These are phyloP conservation scores for Endoconidiophora polonica DNA, from an alignment of 2,329 filamentous ascomycete species.

Conservation along the genomic window DNA sequence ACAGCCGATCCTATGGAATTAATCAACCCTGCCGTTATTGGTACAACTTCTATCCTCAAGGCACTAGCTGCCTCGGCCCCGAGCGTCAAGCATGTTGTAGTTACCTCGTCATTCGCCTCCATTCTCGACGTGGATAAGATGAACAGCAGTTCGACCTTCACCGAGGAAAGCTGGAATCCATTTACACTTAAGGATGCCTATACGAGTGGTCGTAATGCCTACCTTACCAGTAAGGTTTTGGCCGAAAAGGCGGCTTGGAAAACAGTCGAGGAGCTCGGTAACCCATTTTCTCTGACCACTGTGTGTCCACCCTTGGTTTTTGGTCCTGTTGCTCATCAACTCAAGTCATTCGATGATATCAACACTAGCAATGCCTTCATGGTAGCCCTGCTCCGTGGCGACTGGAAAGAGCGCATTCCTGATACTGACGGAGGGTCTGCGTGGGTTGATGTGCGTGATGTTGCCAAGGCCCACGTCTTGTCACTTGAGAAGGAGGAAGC, in stretches of 20 bases:
- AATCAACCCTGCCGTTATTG: constrained; percentile 39
- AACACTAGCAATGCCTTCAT: constrained; percentile 39
- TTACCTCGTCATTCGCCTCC: constrained; percentile 40
- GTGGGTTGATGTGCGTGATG: constrained; percentile 41
- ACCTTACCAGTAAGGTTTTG: constrained; percentile 37
- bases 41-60: constrained; percentile 52
- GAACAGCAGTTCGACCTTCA: constrained; percentile 22
- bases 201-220: constrained; percentile 26
- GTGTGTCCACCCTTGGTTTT: constrained; percentile 39
- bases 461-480: constrained; percentile 34
- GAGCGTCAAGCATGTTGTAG: constrained; percentile 52
- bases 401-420: constrained; percentile 30
- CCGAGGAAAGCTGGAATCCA: constrained; percentile 37
- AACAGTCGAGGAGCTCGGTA: constrained; percentile 27
- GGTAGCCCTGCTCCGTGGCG: constrained; percentile 31
- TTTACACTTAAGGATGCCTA: constrained; percentile 29
- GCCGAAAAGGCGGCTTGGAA: constrained; percentile 39
- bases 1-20: constrained; percentile 34
- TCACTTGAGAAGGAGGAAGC: constrained; percentile 32
- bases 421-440: constrained; percentile 25
- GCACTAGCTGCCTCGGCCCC: constrained; percentile 44
- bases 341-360: constrained; percentile 28
- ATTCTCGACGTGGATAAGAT: constrained; percentile 26
- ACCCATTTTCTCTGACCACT: constrained; percentile 34
- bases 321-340: constrained; percentile 34